phyloP scores from a whole-genome alignment of 441 rosid species.

The Geranium incanum region DNA sequence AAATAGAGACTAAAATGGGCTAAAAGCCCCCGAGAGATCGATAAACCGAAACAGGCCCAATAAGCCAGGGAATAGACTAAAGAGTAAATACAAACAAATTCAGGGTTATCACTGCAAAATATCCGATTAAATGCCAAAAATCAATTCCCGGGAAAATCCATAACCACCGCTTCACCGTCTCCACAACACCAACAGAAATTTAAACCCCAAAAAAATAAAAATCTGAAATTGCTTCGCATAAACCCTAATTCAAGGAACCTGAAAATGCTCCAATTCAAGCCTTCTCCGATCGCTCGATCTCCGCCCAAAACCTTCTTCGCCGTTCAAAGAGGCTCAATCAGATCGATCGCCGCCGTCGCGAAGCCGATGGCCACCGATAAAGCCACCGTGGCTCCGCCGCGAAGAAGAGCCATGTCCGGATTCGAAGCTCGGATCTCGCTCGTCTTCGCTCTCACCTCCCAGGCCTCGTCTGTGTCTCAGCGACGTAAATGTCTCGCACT shows the following conservation, averaged over 20 bases:
- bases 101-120: constrained; percentile 3
- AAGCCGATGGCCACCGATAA: constrained; percentile 30
- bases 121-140: background rate
- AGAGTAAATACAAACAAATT: background rate
- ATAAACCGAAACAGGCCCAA: background rate
- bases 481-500: constrained; percentile 34
- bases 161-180: constrained; percentile 12
- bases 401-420: constrained; percentile 42
- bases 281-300: constrained; percentile 23
- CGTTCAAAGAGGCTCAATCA: background rate
- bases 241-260: background rate
- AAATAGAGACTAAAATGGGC: background rate
- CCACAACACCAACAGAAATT: background rate
- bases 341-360: constrained; percentile 21
- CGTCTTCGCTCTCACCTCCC: constrained; percentile 25
- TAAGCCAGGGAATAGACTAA: background rate
- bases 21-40: background rate
- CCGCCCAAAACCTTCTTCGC: constrained; percentile 14
- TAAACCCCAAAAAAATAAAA: background rate
- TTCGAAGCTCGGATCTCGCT: constrained; percentile 67
- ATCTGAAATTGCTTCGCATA: background rate
- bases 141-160: constrained; percentile 11
- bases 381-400: constrained; percentile 27
- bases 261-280: constrained; percentile 25
- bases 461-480: background rate